Percentiles rank a stretch among this genome's conserved stretches.
Conservation (phyloP, 2,329 filamentous ascomycete species). For the Stenocarpella maydis region DNA sequence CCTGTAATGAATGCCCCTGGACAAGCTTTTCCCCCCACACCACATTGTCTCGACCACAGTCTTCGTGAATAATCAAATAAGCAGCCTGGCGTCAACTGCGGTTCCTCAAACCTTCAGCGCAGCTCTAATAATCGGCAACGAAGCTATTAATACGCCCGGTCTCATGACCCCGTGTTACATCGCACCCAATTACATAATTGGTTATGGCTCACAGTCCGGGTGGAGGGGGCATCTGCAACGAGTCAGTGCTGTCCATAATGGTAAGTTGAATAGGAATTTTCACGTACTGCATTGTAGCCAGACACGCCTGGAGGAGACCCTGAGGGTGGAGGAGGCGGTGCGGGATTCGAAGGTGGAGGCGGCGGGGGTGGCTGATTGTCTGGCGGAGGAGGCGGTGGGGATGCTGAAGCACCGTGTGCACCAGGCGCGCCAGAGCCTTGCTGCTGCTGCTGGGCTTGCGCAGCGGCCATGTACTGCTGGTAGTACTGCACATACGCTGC, state of each 20-base stretch:
- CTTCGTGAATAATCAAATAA: not conserved
- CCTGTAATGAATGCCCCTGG: not conserved
- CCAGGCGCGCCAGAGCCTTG: slow-evolving; percentile 53
- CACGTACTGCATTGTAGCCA: slow-evolving; percentile 71
- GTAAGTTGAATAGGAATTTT: slow-evolving; percentile 4
- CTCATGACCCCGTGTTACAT: not conserved
- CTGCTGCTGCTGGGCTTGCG: slow-evolving; percentile 58
- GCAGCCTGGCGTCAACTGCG: not conserved
- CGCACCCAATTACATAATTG: not conserved
- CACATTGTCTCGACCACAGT: not conserved
- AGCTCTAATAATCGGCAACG: not conserved
- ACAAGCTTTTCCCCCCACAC: not conserved
- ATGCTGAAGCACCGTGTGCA: slow-evolving; percentile 49
- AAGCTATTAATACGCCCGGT: not conserved
- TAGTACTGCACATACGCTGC: slow-evolving; percentile 78
- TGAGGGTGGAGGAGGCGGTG: slow-evolving; percentile 64
- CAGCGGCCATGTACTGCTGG: slow-evolving; percentile 71
- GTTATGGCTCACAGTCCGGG: slow-evolving; percentile 56
- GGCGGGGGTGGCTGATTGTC: slow-evolving; percentile 66
- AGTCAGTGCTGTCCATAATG: slow-evolving; percentile 35
- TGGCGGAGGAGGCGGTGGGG: slow-evolving; percentile 64
- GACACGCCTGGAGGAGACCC: slow-evolving; percentile 60
- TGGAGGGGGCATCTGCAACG: slow-evolving; percentile 60
- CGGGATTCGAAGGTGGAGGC: slow-evolving; percentile 62
- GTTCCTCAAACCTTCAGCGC: slow-evolving; percentile 2